Evolutionary conservation across 352 stramenopile genomes (phyloP).

Genomic region (Pythium brassicae): DNA sequence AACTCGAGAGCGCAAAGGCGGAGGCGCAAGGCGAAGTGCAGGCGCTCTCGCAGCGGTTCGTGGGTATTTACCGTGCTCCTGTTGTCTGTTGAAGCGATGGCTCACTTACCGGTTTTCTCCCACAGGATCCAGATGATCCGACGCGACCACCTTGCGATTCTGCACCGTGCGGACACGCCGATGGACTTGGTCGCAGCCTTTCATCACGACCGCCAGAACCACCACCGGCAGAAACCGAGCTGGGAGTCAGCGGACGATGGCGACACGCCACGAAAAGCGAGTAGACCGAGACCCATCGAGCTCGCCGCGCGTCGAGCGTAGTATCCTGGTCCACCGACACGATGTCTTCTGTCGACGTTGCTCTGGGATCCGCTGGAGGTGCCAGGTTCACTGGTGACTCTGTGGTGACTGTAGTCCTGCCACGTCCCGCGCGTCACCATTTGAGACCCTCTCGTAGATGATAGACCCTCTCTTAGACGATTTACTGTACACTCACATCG

Average conservation of each 20-base stretch:
- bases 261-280: not conserved
- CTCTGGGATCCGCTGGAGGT: too few species aligned
- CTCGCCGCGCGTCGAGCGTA: not conserved
- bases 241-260: not conserved
- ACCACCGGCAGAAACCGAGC: not conserved
- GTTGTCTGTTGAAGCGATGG: not conserved
- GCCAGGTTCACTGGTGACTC: too few species aligned
- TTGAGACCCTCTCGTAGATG: not conserved
- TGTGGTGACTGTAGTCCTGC: not conserved
- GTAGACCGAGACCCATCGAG: not conserved
- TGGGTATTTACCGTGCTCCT: not conserved
- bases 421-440: not conserved
- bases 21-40: slow-evolving; percentile 33
- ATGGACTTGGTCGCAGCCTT: not conserved
- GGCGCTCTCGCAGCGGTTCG: slow-evolving; percentile 30
- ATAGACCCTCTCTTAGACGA: not conserved
- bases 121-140: slow-evolving; percentile 32
- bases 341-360: not conserved
- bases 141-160: slow-evolving; percentile 28
- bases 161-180: slow-evolving; percentile 28
- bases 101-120: not conserved
- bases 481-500: not conserved
- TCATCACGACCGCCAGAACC: not conserved
- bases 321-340: not conserved
- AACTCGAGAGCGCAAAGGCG: slow-evolving; percentile 28